These are phyloP conservation scores for Heritiera fomes DNA, from an alignment of 345 rosid genomes.

Conservation along the genomic window DNA sequence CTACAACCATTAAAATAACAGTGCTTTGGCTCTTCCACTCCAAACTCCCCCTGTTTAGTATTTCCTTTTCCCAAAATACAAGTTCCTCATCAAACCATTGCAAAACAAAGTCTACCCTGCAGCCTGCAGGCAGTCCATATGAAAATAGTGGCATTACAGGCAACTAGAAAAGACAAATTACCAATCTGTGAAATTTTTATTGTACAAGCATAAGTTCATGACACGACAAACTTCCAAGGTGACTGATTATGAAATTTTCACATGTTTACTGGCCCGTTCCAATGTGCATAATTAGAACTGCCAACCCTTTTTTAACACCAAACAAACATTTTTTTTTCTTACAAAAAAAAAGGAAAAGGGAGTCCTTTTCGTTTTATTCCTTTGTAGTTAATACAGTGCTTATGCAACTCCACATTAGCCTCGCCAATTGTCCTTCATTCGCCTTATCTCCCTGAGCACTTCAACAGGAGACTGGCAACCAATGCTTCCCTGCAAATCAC, in stretches of 20 bases:
- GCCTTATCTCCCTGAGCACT: conserved; percentile 45
- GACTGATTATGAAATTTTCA: too few species aligned
- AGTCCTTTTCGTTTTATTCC: not conserved
- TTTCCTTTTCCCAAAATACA: too few species aligned
- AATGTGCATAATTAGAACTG: not conserved
- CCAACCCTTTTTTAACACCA: not conserved
- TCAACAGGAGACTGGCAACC: conserved; percentile 67
- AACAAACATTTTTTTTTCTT: not conserved
- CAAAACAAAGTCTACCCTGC: too few species aligned
- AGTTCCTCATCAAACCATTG: too few species aligned
- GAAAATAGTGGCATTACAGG: not conserved
- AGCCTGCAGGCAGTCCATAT: not conserved
- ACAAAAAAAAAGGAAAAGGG: not conserved
- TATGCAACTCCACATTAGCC: not conserved
- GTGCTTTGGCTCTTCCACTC: too few species aligned
- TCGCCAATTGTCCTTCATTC: conserved; percentile 19
- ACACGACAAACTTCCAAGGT: not conserved
- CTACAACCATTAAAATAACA: too few species aligned
- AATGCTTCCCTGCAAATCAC: conserved; percentile 46
- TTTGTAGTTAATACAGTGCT: not conserved
- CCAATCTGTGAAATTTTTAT: not conserved
- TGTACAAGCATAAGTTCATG: not conserved
- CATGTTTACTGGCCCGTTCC: too few species aligned
- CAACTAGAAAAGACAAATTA: too few species aligned
- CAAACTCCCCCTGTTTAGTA: too few species aligned